A percentile compares a stretch with the other conserved stretches of the same genome.
These are phyloP conservation scores for Xanthoconium separans DNA, from an alignment of 1,284 basidiomycete species.

Conservation along the genomic window DNA sequence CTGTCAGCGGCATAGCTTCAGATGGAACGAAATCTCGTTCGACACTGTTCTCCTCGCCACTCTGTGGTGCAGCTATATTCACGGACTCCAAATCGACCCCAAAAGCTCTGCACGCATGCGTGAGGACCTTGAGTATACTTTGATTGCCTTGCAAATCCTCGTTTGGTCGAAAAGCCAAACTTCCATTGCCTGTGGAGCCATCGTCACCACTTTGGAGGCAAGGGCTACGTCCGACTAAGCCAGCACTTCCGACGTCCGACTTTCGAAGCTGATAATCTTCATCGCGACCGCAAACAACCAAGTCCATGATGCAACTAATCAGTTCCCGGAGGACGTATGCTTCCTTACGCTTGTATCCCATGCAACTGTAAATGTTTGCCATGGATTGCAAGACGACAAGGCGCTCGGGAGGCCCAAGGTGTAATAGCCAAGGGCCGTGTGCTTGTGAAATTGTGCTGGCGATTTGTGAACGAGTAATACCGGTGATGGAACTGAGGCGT, in stretches of 20 bases:
- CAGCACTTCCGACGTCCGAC: conserved; percentile 44
- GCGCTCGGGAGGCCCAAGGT: conserved; percentile 74
- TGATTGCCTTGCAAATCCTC: conserved; percentile 78
- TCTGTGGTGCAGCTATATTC: conserved; percentile 40
- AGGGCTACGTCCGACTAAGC: conserved; percentile 41
- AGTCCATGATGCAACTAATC: conserved; percentile 74
- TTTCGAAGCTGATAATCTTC: conserved; percentile 47
- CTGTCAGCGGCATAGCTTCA: conserved; percentile 17
- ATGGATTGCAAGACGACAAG: conserved; percentile 68
- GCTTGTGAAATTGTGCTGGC: conserved; percentile 62
- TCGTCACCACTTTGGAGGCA: conserved; percentile 24
- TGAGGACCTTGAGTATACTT: conserved; percentile 71
- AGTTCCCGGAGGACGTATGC: conserved; percentile 83
- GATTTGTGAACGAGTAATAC: conserved; percentile 68
- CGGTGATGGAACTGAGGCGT: conserved; percentile 64
- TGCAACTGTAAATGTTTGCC: conserved; percentile 71
- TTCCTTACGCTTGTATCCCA: conserved; percentile 85
- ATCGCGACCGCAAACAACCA: conserved; percentile 77
- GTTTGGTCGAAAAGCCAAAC: conserved; percentile 66
- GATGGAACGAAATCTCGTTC: conserved; percentile 27
- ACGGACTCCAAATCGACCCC: conserved; percentile 78
- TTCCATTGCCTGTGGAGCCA: conserved; percentile 41
- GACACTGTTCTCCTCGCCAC: conserved; percentile 6
- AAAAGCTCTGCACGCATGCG: conserved; percentile 71
- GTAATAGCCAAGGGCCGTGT: conserved; percentile 84